Conservation (phyloP, 148 eudicot species). For the Rhododendron ferrugineum region DNA sequence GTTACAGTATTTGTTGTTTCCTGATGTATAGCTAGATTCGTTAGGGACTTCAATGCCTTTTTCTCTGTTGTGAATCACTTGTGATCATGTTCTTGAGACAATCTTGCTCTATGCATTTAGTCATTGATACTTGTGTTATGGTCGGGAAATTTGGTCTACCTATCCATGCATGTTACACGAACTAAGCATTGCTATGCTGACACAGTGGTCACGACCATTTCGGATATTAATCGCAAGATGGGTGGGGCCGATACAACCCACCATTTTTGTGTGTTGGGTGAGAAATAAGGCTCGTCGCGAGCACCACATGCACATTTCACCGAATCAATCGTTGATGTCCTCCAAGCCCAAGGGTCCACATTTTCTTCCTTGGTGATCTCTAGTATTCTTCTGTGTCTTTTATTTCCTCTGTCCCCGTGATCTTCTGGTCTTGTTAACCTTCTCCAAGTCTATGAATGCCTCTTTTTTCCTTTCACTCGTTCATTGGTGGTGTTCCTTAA, state of each 20-base stretch:
- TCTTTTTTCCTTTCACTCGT: neutral
- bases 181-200: neutral
- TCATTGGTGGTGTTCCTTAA: too few relatives aligned
- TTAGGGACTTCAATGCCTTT: neutral
- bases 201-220: neutral
- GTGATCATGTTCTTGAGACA: neutral
- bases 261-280: neutral
- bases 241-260: neutral
- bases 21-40: constrained; percentile 1
- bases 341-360: too few relatives aligned
- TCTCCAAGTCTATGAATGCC: neutral
- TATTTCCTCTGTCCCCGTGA: neutral
- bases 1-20: neutral
- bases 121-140: neutral
- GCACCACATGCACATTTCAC: too few relatives aligned
- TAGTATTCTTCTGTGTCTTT: too few relatives aligned
- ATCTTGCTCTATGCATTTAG: neutral
- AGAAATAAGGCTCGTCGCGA: too few relatives aligned
- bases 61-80: neutral
- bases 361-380: too few relatives aligned
- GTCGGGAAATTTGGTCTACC: neutral
- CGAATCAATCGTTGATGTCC: too few relatives aligned
- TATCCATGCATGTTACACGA: neutral
- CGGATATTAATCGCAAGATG: neutral
- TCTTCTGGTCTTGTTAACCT: neutral